Base-by-base conservation (phyloP, 257 asterid species). In the Jaltomata sinuosa region DNA sequence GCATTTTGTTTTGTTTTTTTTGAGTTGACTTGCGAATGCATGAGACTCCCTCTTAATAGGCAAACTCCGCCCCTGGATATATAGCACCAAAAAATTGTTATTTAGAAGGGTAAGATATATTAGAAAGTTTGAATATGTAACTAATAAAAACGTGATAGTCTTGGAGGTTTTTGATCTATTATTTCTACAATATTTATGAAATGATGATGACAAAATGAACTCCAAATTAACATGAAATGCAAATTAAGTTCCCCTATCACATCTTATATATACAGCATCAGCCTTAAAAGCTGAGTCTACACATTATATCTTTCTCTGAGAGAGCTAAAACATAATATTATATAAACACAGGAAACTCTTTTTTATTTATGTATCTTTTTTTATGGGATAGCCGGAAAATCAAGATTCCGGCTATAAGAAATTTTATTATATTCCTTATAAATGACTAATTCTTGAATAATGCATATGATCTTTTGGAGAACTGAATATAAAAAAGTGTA, bases 201-300 rank as follows among this genome's bases (percentile, higher is more conserved):
- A 57, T 57, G 29, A 57, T 57, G 31, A 57, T 10, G 10, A 12
- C 31, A 57, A 59, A 29, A 91, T 93, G 90, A 89, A 87, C 88
- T 89, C 85, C 90, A 90, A 92, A 93, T 92, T 87, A 93, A 91
- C 86, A 88, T 86, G 90, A 93, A 91, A 94, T 84, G 65, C 91
- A 77, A 31, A 80, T 15, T 69, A 31, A 68, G 18, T 19, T 25
- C 32, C 74, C 72, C 84, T 83, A 84, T 84, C 82, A 81, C 31
- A 47, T 87, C 84, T 83, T 95, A 89, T 94, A 91, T 92, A 90
- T 89, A 90, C 87, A 54, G 61, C 88, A 86, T 85, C 88, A 55
- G 45, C 83, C 90, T 85, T 85, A 50, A 32, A 83, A 53, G 81
- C 85, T 83, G 55, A 61, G 77, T 42, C 87, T 86, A 40, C 84